Percentiles rank a stretch among this genome's conserved stretches.
Conservation (phyloP, 2,329 filamentous ascomycete species). For the Neopestalotiopsis clavispora region DNA sequence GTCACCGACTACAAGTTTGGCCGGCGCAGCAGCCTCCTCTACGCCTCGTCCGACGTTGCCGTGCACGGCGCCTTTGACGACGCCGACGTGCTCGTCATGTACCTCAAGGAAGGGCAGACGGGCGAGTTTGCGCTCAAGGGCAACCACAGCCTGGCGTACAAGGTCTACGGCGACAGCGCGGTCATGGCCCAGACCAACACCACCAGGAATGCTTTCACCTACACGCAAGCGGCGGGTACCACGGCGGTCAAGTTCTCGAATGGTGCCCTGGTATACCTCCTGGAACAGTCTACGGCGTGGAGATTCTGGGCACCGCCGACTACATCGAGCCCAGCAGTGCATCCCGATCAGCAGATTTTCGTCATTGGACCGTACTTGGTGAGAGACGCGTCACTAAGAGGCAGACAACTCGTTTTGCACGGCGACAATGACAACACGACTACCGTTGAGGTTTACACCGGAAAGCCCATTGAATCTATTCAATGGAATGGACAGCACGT, state of each 20-base stretch:
- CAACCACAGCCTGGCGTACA: slow-evolving; percentile 41
- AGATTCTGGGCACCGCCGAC: slow-evolving; percentile 58
- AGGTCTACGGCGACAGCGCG: slow-evolving; percentile 43
- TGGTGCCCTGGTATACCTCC: slow-evolving; percentile 53
- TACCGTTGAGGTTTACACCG: slow-evolving; percentile 65
- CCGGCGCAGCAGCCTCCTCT: slow-evolving; percentile 50
- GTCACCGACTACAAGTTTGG: slow-evolving; percentile 58
- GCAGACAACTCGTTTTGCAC: slow-evolving; percentile 55
- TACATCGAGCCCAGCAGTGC: slow-evolving; percentile 47
- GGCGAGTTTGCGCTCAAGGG: slow-evolving; percentile 55
- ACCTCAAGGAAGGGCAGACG: slow-evolving; percentile 51
- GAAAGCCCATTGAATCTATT: slow-evolving; percentile 53
- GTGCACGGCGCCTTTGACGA: slow-evolving; percentile 50
- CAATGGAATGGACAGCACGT: slow-evolving; percentile 62
- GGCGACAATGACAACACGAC: slow-evolving; percentile 70
- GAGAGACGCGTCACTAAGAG: slow-evolving; percentile 55
- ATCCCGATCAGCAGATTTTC: slow-evolving; percentile 55
- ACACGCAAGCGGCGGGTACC: slow-evolving; percentile 50
- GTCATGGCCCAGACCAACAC: slow-evolving; percentile 35
- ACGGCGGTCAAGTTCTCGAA: slow-evolving; percentile 55
- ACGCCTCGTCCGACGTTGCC: slow-evolving; percentile 55
- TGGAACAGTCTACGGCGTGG: slow-evolving; percentile 59
- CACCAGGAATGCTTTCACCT: slow-evolving; percentile 43
- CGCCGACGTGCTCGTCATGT: slow-evolving; percentile 51
- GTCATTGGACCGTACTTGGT: slow-evolving; percentile 62